Base-by-base conservation (phyloP, 208 protist genomes). In the Leishmania mexicana region DNA sequence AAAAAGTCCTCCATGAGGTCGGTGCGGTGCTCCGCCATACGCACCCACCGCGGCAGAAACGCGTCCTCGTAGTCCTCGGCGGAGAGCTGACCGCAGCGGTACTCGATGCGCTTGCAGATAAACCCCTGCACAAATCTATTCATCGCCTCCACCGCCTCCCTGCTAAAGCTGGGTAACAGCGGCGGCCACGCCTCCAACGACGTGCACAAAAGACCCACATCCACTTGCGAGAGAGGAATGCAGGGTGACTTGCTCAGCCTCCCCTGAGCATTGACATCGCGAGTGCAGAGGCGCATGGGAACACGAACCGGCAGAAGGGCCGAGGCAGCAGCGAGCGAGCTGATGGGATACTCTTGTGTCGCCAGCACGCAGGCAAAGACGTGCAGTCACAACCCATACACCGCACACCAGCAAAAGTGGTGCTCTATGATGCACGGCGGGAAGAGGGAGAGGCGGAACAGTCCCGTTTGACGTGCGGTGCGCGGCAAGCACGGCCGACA, bases 41-140 rank as follows among this genome's bases (percentile, higher is more conserved):
- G n/a, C 19, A 88, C 72, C 87, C 87, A 90, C 40, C 79, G 82
- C 47, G 74, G 54, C 24, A 90, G 81, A 60, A 88, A 87, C 21
- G 49, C 60, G 1, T 72, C 65, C 45, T 81, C 72, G 79, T 87
- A 90, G 38, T 81, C 76, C 17, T 35, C 54, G 6, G 57, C 58
- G 2, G 68, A 62, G 31, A 83, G 67, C 65, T 90, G 84, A n/a
- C 87, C 87, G 83, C 87, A 90, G 74, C 85, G 85, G 71, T 79
- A 88, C 81, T 90, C 75, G 67, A 90, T 90, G 72, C 80, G 81
- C 70, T 79, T 79, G 68, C 79, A 81, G 81, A 90, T 85, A 53
- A 87, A 88, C 11, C 81, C 79, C 31, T 84, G 64, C 28, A 90
- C 78, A 64, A 90, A 90, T 42, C 77, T 60, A 21, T 83, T 79